Evolutionary conservation across 2,329 filamentous ascomycete genomes (phyloP), one percentile per base, ranked within the genome.

Genomic region (Clarireedia paspali): DNA sequence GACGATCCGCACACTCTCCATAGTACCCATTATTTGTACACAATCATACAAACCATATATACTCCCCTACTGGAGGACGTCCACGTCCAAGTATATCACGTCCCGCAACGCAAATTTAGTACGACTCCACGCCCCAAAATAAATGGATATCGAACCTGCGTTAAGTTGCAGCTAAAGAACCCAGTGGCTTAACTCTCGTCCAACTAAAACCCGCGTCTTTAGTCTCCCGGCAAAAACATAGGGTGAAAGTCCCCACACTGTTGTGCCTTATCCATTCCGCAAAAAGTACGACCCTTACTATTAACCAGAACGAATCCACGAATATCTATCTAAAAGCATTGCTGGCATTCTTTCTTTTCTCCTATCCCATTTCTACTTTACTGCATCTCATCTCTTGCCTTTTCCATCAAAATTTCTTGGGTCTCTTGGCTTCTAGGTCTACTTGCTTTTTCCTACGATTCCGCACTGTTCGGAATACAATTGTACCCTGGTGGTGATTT

Each of bases 401-500:
- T 47, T 62, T 53, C 45, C 55, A 59, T 44, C 40, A 57, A 59
- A 27, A 47, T 23, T 47, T 34, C 30, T 34, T 34, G 30, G 30
- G 30, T 34, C 12, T 34, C 30, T 14, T 12, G 30, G 30, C 27
- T n/a, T 47, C 15, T 53, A 58, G 49, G 58, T 7, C 39, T 38
- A 12, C 34, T 50, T 39, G n/a, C 44, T 15, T 47, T 26, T 26
- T 27, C 23, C 12, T 47, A 17, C 40, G 12, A 12, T 20, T 20
- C 40, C 17, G 39, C 40, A 17, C 40, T 20, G 23, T 44, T 20
- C 40, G 17, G 17, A 20, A 12, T 44, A 24, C 6, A 44, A 44
- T 12, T 23, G 53, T 64, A 61, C 64, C 63, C 65, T 65, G 64
- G 64, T 44, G 64, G 65, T 64, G 57, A 60, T 56, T 48, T 56